Base-by-base conservation (phyloP, 148 eudicot genomes). In the Mesembryanthemum crystallinum region DNA sequence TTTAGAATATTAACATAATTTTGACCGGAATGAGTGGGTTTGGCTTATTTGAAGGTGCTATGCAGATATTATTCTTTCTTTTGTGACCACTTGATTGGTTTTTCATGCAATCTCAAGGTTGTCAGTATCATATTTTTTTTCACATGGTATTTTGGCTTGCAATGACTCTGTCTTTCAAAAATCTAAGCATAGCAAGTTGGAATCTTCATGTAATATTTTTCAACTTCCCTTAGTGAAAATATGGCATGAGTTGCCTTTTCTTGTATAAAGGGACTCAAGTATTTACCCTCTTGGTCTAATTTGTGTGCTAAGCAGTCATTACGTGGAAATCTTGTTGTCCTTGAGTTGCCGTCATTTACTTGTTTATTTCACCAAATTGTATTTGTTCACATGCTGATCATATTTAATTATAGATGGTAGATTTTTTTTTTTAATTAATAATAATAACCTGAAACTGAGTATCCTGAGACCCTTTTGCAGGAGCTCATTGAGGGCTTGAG, bases 401-500 rank as follows among this genome's bases (percentile, higher is more conserved):
- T 32, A 25, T 67, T 25, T 67, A 27, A 39, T 23, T 32, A 15
- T 58, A 39, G 42, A 62, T 63, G 45, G 45, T 64, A 29, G 33
- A 30, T 49, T n/a, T 12, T 15, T 66, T 24, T 42, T 71, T 18
- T n/a, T n/a, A n/a, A n/a, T n/a, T n/a, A n/a, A n/a, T n/a, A n/a
- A n/a, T n/a, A n/a, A n/a, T n/a, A n/a, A n/a, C 23, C 51, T 75
- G 35, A 13, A 45, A 32, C 17, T 78, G 45, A 75, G 30, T 80
- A 37, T n/a, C 37, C 39, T 49, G 57, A 51, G 15, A 8, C 58
- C 17, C 4, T n/a, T 65, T 78, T 73, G 39, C 89, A 96, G 99
- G 80, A 65, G 75, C 86, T 73, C 76, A 72, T 89, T 27, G 89
- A 84, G 79, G 88, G 85, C 54, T 76, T 88, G 81, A 82, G 49